phyloP scores from a whole-genome alignment of 2,329 filamentous ascomycete genomes.

The Pseudogymnoascus sp. region DNA sequence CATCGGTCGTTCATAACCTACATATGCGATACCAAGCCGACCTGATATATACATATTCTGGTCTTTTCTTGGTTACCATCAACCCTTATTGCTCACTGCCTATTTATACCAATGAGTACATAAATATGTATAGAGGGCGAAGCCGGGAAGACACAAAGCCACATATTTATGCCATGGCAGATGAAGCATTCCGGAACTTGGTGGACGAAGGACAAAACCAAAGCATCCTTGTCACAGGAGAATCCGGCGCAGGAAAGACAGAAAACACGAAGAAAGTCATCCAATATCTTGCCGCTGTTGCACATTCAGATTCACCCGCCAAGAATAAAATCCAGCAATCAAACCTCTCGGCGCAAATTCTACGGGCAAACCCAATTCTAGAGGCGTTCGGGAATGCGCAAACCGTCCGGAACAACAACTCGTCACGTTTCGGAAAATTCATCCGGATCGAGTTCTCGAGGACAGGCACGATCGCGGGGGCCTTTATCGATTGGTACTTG shows the following conservation, averaged over 20 bases:
- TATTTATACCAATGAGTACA: conserved; percentile 93
- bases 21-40: conserved; percentile 92
- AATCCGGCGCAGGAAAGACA: conserved; percentile 96
- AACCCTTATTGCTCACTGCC: conserved; percentile 93
- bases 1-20: conserved; percentile 94
- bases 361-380: conserved; percentile 91
- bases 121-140: conserved; percentile 95
- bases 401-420: conserved; percentile 96
- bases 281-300: conserved; percentile 92
- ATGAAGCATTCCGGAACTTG: conserved; percentile 90
- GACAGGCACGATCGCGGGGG: conserved; percentile 82
- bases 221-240: conserved; percentile 94
- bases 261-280: conserved; percentile 99
- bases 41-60: conserved; percentile 96
- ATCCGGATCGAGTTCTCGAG: conserved; percentile 93
- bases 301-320: conserved; percentile 67
- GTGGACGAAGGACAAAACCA: conserved; percentile 94
- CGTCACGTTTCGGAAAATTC: conserved; percentile 96
- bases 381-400: conserved; percentile 98
- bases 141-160: conserved; percentile 90
- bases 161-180: conserved; percentile 96
- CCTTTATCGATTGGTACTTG: conserved; percentile 97
- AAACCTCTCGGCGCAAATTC: conserved; percentile 90
- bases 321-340: conserved; percentile 58
- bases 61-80: conserved; percentile 90